Evolutionary conservation across 495 filamentous ascomycete genomes (phyloP).

Genomic region (Geopyxis carbonaria): DNA sequence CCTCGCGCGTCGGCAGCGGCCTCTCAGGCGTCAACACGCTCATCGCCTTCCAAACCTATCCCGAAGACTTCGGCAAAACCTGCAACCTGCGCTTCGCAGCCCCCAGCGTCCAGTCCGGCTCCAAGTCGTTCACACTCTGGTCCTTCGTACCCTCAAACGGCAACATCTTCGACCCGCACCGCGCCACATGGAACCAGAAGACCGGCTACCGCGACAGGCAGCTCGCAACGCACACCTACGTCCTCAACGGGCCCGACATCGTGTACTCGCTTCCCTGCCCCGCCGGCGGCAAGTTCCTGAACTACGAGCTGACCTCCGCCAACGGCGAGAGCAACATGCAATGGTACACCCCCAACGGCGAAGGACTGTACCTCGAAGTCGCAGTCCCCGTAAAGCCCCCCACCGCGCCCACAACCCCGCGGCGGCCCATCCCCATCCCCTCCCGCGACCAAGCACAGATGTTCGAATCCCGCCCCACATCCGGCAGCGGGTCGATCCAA

Average conservation of each 20-base stretch:
- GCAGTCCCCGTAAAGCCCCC: neutral
- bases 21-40: neutral
- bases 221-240: neutral
- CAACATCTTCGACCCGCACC: neutral
- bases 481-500: neutral
- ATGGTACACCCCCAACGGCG: neutral
- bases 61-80: no score
- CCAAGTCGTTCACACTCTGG: neutral
- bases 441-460: neutral
- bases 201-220: neutral
- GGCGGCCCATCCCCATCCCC: neutral
- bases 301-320: neutral
- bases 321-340: neutral
- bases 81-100: neutral
- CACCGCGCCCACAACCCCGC: neutral
- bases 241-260: neutral
- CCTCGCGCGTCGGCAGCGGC: neutral
- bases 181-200: neutral
- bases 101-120: neutral
- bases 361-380: neutral
- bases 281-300: neutral
- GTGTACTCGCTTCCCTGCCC: neutral
- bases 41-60: no score
- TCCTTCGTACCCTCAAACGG: neutral
- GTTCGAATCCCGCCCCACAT: neutral